Evolutionary conservation across 768 basidiomycete genomes (phyloP).

Genomic region (Cystofilobasidium macerans): DNA sequence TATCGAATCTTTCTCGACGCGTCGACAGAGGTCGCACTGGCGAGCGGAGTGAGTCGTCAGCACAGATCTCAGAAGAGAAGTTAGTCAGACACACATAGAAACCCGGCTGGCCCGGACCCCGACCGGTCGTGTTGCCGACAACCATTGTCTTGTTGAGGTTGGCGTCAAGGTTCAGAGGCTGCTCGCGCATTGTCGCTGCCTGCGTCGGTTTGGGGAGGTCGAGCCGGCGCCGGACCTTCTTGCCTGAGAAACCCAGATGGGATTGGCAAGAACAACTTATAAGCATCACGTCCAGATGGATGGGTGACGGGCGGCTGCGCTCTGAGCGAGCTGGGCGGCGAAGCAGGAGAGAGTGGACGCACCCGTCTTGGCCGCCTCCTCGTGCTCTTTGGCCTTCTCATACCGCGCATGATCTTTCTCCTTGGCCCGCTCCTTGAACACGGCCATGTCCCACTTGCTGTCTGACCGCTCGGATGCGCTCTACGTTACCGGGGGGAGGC

Average conservation of each 20-base stretch:
- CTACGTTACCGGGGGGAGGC: not conserved
- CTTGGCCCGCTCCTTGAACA: not conserved
- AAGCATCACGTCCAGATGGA: not conserved
- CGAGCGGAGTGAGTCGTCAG: not conserved
- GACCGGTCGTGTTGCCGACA: slow-evolving; percentile 63
- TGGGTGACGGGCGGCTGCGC: too few relatives aligned
- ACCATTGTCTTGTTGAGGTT: slow-evolving; percentile 92
- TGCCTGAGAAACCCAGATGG: slow-evolving; percentile 47
- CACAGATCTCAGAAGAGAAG: too few relatives aligned
- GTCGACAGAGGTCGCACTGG: slow-evolving; percentile 72
- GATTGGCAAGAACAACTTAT: not conserved
- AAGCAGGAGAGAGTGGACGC: not conserved
- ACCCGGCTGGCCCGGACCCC: slow-evolving; percentile 81
- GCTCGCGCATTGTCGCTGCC: slow-evolving; percentile 78
- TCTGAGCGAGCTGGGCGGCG: not conserved
- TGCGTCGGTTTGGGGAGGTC: slow-evolving; percentile 89
- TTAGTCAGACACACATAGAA: slow-evolving; percentile 52
- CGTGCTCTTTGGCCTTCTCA: not conserved
- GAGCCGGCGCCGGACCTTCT: slow-evolving; percentile 42
- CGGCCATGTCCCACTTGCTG: not conserved
- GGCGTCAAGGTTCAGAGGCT: slow-evolving; percentile 78
- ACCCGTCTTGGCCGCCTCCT: not conserved
- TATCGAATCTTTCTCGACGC: slow-evolving; percentile 86
- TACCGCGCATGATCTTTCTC: slow-evolving; percentile 6
- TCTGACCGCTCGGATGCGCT: not conserved